Conservation (phyloP, 2,329 filamentous ascomycete genomes). For the Esteya vermicola region DNA sequence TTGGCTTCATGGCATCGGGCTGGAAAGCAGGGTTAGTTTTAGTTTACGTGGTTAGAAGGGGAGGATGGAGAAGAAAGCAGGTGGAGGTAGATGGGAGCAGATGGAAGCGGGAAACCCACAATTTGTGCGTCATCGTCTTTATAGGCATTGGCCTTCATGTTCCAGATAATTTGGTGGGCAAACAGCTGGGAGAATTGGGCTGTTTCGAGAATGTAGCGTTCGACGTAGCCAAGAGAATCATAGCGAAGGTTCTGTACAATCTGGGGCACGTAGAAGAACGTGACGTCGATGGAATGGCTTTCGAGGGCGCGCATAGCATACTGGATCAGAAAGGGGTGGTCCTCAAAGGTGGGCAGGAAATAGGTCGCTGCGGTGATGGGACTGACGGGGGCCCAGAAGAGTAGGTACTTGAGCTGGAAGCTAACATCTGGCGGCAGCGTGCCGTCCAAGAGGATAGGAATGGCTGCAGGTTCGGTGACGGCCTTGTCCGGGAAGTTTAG, state of each 20-base stretch:
- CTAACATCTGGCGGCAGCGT: slow-evolving; percentile 65
- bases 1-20: slow-evolving; percentile 88
- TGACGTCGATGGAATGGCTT: slow-evolving; percentile 88
- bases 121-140: slow-evolving; percentile 89
- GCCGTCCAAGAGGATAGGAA: slow-evolving; percentile 68
- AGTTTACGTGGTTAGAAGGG: too few species aligned
- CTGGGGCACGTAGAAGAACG: slow-evolving; percentile 98
- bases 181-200: slow-evolving; percentile 97
- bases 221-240: slow-evolving; percentile 84
- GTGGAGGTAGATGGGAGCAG: too few species aligned
- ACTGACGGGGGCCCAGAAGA: slow-evolving; percentile 88
- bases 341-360: slow-evolving; percentile 80
- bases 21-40: slow-evolving; percentile 17
- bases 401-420: slow-evolving; percentile 78
- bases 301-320: slow-evolving; percentile 94
- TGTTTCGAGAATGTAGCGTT: slow-evolving; percentile 92
- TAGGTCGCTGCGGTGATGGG: slow-evolving; percentile 87
- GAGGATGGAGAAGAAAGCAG: too few species aligned
- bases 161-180: slow-evolving; percentile 99
- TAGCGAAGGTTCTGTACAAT: slow-evolving; percentile 93
- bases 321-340: slow-evolving; percentile 86
- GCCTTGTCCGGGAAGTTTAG: slow-evolving; percentile 75
- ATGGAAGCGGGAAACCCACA: slow-evolving; percentile 43
- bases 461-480: slow-evolving; percentile 63
- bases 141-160: slow-evolving; percentile 98